Base-by-base conservation (phyloP, 352 stramenopile species). In the Pythium myriotylum region DNA sequence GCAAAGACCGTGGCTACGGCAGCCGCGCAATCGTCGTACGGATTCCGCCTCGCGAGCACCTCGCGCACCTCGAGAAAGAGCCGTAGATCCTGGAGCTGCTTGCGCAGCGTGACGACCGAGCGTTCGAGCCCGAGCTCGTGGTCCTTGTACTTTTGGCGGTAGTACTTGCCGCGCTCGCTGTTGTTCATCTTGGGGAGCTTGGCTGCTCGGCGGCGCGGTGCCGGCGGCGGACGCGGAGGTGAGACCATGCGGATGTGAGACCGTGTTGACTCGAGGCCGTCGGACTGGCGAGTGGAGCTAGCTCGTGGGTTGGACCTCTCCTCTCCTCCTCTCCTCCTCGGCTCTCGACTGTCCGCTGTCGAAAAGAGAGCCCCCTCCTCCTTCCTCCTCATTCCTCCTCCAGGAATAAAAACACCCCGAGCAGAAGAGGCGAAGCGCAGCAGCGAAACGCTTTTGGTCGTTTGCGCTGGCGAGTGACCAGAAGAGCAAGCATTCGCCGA, bases 111-210 rank as follows among this genome's bases (percentile, higher is more conserved):
- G 10, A 57, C 39, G 13, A 81, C 72, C 32, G 72, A 65, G 16
- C 40, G 54, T 57, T 81, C 74, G 22, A 86, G 74, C 23, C 64
- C 42, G 20, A 64, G 52, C 55, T 85, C 76, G 68, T 85, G 81
- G 57, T 80, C 68, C 40, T 78, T 76, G 52, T 81, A 82, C 65
- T 88, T 88, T 48, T 75, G 68, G 4, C 78, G 70, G 47, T 88
- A 88, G 73, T 84, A 88, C 53, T 85, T 88, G 56, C 78, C 78
- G 27, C 78, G 73, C 60, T 87, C 78, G 33, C 73, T 85, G 63
- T 87, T 87, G 73, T 75, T 87, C 75, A 87, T 87, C 56, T 74
- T 78, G 24, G 78, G 78, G 40, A 88, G 54, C 54, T 76, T 84
- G 47, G 62, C 48, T 17, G 59, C 62, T 24, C 46, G 74, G 54